Base-by-base conservation (phyloP, 2,329 filamentous ascomycete genomes). In the Trichophyton verrucosum region DNA sequence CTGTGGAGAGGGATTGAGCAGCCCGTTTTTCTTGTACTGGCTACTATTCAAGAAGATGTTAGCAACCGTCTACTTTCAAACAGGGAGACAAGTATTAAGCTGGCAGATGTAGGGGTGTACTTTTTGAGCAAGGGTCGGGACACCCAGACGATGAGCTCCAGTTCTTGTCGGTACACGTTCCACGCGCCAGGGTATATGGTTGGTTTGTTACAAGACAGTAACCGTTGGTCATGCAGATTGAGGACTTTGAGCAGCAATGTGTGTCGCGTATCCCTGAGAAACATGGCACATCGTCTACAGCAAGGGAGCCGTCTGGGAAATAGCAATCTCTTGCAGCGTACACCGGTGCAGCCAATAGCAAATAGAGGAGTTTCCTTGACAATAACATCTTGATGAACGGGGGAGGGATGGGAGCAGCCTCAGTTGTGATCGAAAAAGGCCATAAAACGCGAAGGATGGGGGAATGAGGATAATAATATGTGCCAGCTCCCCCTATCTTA, bases 171-270 rank as follows among this genome's bases (percentile, higher is more conserved):
- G 70, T 72, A 61, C 70, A 73, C 5, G 58, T 64, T 1, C 68
- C 69, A 30, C 69, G 65, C 2, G 69, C 68, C 2, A 71, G 55
- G 7, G 65, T 63, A 36, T 66, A 71, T 1, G 69, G 69, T 27
- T 71, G 67, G 30, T 22, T 22, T 24, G 30, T 49, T 5, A 63
- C 57, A 40, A 70, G 58, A 59, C 70, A 73, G 27, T 68, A 65
- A 4, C 70, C 69, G 59, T 72, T 73, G 13, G 66, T 65, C 27
- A 71, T 61, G 53, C 71, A 72, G 56, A 72, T 64, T 17, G 64
- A 64, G 7, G 47, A 60, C 2, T 30, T 42, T 1, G 66, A 64
- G 44, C 70, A 72, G 61, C 70, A 72, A 1, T 62, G 62, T 7
- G 68, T 68, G 60, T 64, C 60, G 8, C 65, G 62, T 15, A 65